Conservation (phyloP, 2,329 filamentous ascomycete species). For the Alternaria solani region DNA sequence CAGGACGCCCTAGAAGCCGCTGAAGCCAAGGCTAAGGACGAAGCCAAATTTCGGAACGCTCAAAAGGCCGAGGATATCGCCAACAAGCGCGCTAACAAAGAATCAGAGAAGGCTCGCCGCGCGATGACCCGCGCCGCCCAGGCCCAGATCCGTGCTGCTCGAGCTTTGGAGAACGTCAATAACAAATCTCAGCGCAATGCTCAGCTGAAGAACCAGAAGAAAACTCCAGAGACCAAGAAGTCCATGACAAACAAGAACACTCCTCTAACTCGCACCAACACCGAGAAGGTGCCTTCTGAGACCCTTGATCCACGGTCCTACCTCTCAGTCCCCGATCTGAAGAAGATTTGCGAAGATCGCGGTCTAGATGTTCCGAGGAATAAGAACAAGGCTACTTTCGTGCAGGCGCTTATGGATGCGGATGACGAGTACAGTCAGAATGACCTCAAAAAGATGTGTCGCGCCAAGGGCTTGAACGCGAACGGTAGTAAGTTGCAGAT, state of each 20-base stretch:
- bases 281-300: constrained; percentile 21
- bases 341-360: constrained; percentile 30
- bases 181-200: constrained; percentile 25
- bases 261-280: background rate
- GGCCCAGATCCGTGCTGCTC: constrained; percentile 27
- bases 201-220: constrained; percentile 26
- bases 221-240: constrained; percentile 8
- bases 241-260: constrained; percentile 1
- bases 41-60: constrained; percentile 25
- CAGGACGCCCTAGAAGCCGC: constrained; percentile 21
- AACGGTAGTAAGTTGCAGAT: constrained; percentile 35
- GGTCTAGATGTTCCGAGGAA: constrained; percentile 22
- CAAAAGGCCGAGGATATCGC: constrained; percentile 37
- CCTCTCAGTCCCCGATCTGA: constrained; percentile 33
- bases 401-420: constrained; percentile 32
- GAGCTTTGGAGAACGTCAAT: constrained; percentile 24
- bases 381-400: constrained; percentile 26
- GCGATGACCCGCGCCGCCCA: constrained; percentile 32
- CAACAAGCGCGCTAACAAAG: constrained; percentile 20
- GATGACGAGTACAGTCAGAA: constrained; percentile 30
- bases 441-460: constrained; percentile 36
- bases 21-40: constrained; percentile 30
- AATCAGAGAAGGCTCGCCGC: constrained; percentile 30
- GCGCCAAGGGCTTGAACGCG: constrained; percentile 29
- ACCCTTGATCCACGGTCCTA: constrained; percentile 35